Percentiles rank a stretch among this genome's conserved stretches.
Conservation (phyloP, 2,329 filamentous ascomycete species). For the Cytospora schulzeri region DNA sequence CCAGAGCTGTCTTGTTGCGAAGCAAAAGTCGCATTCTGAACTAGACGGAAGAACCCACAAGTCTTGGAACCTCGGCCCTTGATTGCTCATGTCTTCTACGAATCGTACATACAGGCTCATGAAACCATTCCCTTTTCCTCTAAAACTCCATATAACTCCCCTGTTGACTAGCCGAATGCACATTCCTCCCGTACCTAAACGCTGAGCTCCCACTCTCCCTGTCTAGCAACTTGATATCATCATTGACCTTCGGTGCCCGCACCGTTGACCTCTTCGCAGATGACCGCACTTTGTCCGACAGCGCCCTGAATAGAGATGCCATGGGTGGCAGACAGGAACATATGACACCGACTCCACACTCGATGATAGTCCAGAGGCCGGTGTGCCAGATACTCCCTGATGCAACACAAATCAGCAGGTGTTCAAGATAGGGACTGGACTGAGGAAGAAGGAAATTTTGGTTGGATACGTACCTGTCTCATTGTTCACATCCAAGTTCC, state of each 20-base stretch:
- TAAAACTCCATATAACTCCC: too few species aligned
- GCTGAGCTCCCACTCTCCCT: not conserved
- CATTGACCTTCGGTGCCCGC: not conserved
- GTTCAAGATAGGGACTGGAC: not conserved
- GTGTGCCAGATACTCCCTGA: not conserved
- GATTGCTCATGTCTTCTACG: too few species aligned
- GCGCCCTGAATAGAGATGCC: not conserved
- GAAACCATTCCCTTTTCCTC: too few species aligned
- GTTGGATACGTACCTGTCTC: not conserved
- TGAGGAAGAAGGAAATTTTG: not conserved
- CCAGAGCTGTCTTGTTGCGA: too few species aligned
- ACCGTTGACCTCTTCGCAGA: not conserved
- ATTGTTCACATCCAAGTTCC: not conserved
- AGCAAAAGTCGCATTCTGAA: too few species aligned
- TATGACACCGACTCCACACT: not conserved
- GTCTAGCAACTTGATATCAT: not conserved
- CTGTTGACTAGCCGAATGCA: too few species aligned
- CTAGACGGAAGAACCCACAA: too few species aligned
- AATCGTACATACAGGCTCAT: too few species aligned
- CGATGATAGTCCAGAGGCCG: constrained; percentile 5
- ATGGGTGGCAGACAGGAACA: not conserved
- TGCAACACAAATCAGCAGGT: not conserved
- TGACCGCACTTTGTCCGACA: not conserved
- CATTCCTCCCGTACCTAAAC: too few species aligned
- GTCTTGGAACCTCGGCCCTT: too few species aligned